Conservation (phyloP, 495 filamentous ascomycete genomes). For the Xylaria intraflava region DNA sequence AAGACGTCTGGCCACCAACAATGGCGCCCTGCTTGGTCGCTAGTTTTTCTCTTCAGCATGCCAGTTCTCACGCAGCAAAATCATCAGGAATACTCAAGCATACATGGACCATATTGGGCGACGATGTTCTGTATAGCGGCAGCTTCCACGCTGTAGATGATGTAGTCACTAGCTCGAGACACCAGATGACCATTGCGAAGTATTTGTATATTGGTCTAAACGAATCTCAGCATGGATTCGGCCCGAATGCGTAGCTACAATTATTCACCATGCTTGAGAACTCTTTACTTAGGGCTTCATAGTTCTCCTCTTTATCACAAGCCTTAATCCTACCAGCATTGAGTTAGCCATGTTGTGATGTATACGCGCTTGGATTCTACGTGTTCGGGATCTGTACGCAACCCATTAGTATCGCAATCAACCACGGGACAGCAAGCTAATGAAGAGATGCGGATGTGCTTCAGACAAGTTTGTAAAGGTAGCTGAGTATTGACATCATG, state of each 20-base stretch:
- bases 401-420: constrained; percentile 13
- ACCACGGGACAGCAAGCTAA: constrained; percentile 8
- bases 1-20: constrained; percentile 95
- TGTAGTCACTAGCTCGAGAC: constrained; percentile 89
- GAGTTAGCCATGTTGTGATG: constrained; percentile 7
- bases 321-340: constrained; percentile 71
- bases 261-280: constrained; percentile 62
- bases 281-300: constrained; percentile 66
- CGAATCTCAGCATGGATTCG: constrained; percentile 50
- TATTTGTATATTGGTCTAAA: constrained; percentile 66
- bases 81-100: constrained; percentile 28
- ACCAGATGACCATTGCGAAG: constrained; percentile 90
- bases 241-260: constrained; percentile 25
- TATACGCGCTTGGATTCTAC: constrained; percentile 4
- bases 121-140: constrained; percentile 81
- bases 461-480: constrained; percentile 91
- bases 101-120: constrained; percentile 84
- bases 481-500: constrained; percentile 98
- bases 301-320: constrained; percentile 83
- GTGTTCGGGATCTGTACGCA: constrained; percentile 6
- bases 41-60: constrained; percentile 31
- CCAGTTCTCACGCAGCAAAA: background rate
- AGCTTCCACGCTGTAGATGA: constrained; percentile 96
- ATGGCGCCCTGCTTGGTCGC: constrained; percentile 91
- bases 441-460: constrained; percentile 13